These are phyloP conservation scores for Suillus subaureus DNA, from an alignment of 768 basidiomycete species.

Conservation along the genomic window DNA sequence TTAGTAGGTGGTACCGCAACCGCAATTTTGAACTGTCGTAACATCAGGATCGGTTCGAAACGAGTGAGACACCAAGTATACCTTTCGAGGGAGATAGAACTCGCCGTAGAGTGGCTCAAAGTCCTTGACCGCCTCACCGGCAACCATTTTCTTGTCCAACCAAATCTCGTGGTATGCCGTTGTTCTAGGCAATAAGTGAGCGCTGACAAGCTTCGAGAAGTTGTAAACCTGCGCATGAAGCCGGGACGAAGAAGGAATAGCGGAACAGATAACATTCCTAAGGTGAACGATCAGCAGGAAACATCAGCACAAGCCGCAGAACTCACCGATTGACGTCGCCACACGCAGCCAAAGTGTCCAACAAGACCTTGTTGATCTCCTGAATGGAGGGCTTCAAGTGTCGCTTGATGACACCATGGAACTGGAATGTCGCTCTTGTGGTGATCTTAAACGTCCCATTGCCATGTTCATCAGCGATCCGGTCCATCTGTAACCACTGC, in stretches of 20 bases:
- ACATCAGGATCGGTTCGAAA: constrained; percentile 1
- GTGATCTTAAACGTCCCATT: constrained; percentile 96
- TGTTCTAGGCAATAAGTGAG: constrained; percentile 85
- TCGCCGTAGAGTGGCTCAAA: constrained; percentile 97
- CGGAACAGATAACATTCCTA: constrained; percentile 90
- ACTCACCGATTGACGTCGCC: constrained; percentile 93
- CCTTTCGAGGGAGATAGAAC: constrained; percentile 95
- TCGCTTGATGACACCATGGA: constrained; percentile 97
- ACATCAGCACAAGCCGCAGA: background rate
- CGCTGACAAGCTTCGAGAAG: constrained; percentile 83
- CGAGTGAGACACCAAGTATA: constrained; percentile 29
- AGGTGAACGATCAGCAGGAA: constrained; percentile 12
- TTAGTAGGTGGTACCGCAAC: constrained; percentile 96
- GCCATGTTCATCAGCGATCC: constrained; percentile 94
- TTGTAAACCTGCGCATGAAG: constrained; percentile 82
- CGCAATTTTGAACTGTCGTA: constrained; percentile 88
- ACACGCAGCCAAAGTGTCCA: constrained; percentile 97
- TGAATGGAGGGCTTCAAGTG: constrained; percentile 97
- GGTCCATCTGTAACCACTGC: constrained; percentile 96
- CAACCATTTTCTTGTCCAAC: constrained; percentile 96
- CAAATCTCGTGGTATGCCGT: constrained; percentile 98
- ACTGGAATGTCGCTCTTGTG: constrained; percentile 98
- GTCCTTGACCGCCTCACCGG: constrained; percentile 91
- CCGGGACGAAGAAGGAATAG: constrained; percentile 87
- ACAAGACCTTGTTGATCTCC: constrained; percentile 85